These are phyloP conservation scores for Nannochloropsis oceanica DNA, from an alignment of 108 stramenopile genomes.

Conservation along the genomic window DNA sequence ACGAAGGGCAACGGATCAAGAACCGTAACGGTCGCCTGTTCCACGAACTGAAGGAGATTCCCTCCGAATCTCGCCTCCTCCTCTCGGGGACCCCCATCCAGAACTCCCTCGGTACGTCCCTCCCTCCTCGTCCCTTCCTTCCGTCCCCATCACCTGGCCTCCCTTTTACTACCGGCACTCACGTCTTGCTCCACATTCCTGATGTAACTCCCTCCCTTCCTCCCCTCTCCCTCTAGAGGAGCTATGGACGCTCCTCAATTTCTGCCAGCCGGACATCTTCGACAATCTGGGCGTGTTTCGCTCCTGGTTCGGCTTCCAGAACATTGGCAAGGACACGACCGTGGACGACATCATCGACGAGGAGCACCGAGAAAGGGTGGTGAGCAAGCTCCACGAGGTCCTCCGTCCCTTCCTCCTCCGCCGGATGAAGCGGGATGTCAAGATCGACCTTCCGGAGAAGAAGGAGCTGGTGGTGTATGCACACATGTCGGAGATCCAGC, in stretches of 20 bases:
- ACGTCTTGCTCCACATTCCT: not conserved
- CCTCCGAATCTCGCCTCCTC: conserved; percentile 65
- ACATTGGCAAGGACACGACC: conserved; percentile 85
- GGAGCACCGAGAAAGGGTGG: conserved; percentile 69
- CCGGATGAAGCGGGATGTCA: conserved; percentile 77
- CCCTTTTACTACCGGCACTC: not conserved
- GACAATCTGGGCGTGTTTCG: conserved; percentile 87
- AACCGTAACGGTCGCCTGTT: conserved; percentile 79
- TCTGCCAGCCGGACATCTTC: conserved; percentile 94
- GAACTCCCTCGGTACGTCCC: conserved; percentile 35
- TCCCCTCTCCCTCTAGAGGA: conserved; percentile 49
- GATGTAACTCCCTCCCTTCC: not conserved
- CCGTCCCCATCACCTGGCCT: not conserved
- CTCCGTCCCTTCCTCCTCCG: conserved; percentile 87
- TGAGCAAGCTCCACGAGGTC: conserved; percentile 89
- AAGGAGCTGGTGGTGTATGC: conserved; percentile 88
- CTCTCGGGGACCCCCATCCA: conserved; percentile 98
- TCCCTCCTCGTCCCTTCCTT: not conserved
- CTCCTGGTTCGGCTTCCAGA: conserved; percentile 88
- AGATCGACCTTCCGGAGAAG: conserved; percentile 72
- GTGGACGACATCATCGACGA: conserved; percentile 72
- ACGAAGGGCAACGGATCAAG: conserved; percentile 97
- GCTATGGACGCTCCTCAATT: conserved; percentile 94
- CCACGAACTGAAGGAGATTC: conserved; percentile 66
- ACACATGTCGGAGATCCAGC: conserved; percentile 75